Evolutionary conservation across 768 basidiomycete genomes (phyloP).

Genomic region (Pleurotus sapidus): DNA sequence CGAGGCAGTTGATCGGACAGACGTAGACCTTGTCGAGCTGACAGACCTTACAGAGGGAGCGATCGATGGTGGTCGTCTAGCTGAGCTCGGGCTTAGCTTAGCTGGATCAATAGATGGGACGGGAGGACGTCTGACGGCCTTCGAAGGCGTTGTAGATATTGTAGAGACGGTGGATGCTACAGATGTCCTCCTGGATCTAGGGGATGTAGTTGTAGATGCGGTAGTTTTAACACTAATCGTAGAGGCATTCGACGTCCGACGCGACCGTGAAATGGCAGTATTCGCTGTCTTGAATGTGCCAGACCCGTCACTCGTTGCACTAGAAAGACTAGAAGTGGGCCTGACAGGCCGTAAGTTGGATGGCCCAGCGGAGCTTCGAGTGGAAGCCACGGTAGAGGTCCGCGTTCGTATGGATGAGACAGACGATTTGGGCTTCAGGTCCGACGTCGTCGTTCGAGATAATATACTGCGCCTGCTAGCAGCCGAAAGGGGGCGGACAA

Average conservation of each 20-base stretch:
- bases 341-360: conserved; percentile 12
- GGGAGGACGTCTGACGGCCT: conserved; percentile 23
- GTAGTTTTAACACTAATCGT: conserved; percentile 10
- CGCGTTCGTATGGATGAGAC: conserved; percentile 29
- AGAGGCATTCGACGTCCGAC: conserved; percentile 28
- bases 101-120: conserved; percentile 26
- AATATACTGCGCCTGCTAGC: neutral
- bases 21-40: conserved; percentile 4
- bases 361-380: conserved; percentile 13
- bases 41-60: conserved; percentile 13
- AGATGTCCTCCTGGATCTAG: conserved; percentile 18
- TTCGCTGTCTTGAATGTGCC: conserved; percentile 46
- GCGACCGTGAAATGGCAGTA: conserved; percentile 27
- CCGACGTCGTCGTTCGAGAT: conserved; percentile 6
- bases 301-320: conserved; percentile 31
- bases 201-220: conserved; percentile 1
- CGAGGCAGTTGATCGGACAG: conserved; percentile 22
- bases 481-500: conserved; percentile 1
- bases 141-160: conserved; percentile 4
- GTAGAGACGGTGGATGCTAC: conserved; percentile 10
- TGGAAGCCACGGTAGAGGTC: conserved; percentile 27
- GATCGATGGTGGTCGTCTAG: conserved; percentile 18
- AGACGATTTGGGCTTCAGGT: conserved; percentile 25
- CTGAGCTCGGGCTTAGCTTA: conserved; percentile 25
- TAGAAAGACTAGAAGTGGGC: conserved; percentile 13